phyloP scores from a whole-genome alignment of 2,329 filamentous ascomycete species.

The Arthrinium puccinioides region DNA sequence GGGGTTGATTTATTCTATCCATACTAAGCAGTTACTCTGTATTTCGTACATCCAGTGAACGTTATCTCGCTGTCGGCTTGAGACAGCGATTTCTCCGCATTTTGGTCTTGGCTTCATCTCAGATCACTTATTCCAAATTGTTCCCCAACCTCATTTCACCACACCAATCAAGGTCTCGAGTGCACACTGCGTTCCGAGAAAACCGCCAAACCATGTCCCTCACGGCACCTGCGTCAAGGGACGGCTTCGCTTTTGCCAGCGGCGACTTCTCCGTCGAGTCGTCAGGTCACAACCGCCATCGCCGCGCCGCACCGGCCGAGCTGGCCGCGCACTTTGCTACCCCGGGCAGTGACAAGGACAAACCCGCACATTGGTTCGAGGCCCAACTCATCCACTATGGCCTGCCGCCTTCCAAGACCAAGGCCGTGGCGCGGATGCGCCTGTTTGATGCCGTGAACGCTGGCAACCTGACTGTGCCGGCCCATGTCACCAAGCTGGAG shows the following conservation, averaged over 20 bases:
- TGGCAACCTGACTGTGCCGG: conserved; percentile 40
- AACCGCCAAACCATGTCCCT: conserved; percentile 20
- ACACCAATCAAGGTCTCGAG: no score
- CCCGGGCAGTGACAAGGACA: conserved; percentile 33
- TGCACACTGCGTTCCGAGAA: no score
- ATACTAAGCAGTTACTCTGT: no score
- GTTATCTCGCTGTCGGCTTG: no score
- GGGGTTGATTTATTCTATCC: no score
- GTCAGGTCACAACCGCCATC: conserved; percentile 34
- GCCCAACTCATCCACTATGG: conserved; percentile 58
- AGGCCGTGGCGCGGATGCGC: conserved; percentile 50
- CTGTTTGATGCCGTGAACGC: conserved; percentile 44
- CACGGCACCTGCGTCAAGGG: conserved; percentile 20
- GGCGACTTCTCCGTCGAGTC: conserved; percentile 37
- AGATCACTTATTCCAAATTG: no score
- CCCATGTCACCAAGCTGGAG: conserved; percentile 41
- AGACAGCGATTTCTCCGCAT: no score
- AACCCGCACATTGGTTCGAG: conserved; percentile 53
- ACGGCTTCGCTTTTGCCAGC: conserved; percentile 33
- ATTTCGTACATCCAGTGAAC: no score
- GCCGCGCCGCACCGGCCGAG: conserved; percentile 34
- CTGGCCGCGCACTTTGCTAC: conserved; percentile 36
- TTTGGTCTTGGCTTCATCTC: no score
- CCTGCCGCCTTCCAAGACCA: conserved; percentile 46
- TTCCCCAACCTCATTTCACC: no score